Base-by-base conservation (phyloP, 106 monocot species). In the Dioscorea zingiberensis region DNA sequence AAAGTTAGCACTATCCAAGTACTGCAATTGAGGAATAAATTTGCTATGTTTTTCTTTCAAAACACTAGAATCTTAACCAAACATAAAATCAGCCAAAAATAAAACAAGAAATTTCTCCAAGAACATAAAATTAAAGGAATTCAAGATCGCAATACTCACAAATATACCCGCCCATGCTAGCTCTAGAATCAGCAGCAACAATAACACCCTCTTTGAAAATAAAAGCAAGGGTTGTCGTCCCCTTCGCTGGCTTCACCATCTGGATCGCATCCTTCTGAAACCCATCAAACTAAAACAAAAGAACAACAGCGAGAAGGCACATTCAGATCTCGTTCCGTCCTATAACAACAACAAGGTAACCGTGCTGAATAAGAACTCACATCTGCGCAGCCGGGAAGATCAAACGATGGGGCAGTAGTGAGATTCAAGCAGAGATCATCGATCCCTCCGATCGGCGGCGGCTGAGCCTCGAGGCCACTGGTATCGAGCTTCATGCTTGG, bases 201-300 rank as follows among this genome's bases (percentile, higher is more conserved):
- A 94, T 94, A 19, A 94, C 86, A 3, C 89, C 93, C 53, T 94
- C 78, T 59, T 84, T 86, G 69, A 94, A 94, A 44, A 89, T 84
- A 62, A 94, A 94, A 1, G 89, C 93, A 25, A 94, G 89, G 1
- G 93, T 94, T 9, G 93, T 94, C 23, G 89, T 94, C 16, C 93
- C 93, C 63, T 86, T 83, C 21, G 86, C 83, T 2, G 73, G 83
- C 65, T 86, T 86, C 73, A 93, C 68, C 85, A 78, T 89, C 76
- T 89, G 71, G 19, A 78, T 61, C 48, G 86, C 70, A 18, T 76
- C 55, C 71, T 78, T 81, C 76, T 86, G 86, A 47, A 93, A 93
- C 16, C 73, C 74, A 81, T 93, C 89, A 60, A 93, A 93, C 85
- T 93, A 57, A n/a, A 44, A 69, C 15, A 51, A 64, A 32, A 63